Evolutionary conservation across 2,329 filamentous ascomycete species (phyloP).

Genomic region (Aspergillus tubingensis): DNA sequence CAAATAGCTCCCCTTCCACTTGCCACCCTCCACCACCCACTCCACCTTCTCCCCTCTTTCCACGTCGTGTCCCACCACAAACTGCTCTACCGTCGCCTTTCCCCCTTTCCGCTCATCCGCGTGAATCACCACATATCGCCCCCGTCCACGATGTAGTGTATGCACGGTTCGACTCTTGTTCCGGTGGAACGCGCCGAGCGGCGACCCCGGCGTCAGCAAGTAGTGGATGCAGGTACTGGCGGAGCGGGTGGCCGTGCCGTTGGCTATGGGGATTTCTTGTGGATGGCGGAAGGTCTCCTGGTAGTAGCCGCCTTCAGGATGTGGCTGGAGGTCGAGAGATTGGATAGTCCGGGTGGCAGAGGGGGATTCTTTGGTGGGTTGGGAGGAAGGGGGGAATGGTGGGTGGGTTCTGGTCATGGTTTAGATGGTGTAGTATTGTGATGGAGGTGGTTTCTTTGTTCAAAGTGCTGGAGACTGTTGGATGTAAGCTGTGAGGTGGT

Average conservation of each 20-base stretch:
- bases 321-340: constrained; percentile 53
- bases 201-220: constrained; percentile 58
- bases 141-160: constrained; percentile 64
- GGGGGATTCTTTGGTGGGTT: constrained; percentile 30
- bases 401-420: background rate
- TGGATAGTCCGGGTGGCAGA: constrained; percentile 42
- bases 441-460: too few relatives aligned
- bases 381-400: constrained; percentile 20
- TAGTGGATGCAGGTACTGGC: constrained; percentile 67
- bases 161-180: constrained; percentile 66
- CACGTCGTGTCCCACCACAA: constrained; percentile 63
- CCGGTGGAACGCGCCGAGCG: constrained; percentile 64
- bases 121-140: constrained; percentile 66
- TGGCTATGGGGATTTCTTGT: constrained; percentile 56
- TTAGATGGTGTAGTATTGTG: background rate
- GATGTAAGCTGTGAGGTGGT: background rate
- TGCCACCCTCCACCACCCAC: constrained; percentile 69
- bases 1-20: constrained; percentile 66
- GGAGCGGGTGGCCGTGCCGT: constrained; percentile 43
- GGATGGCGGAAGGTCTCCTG: constrained; percentile 61
- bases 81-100: constrained; percentile 61
- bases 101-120: constrained; percentile 39
- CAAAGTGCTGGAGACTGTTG: background rate
- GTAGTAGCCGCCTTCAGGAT: constrained; percentile 68
- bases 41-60: constrained; percentile 62